phyloP scores from a whole-genome alignment of 1,284 basidiomycete species.

The Apiotrichum veenhuisii region DNA sequence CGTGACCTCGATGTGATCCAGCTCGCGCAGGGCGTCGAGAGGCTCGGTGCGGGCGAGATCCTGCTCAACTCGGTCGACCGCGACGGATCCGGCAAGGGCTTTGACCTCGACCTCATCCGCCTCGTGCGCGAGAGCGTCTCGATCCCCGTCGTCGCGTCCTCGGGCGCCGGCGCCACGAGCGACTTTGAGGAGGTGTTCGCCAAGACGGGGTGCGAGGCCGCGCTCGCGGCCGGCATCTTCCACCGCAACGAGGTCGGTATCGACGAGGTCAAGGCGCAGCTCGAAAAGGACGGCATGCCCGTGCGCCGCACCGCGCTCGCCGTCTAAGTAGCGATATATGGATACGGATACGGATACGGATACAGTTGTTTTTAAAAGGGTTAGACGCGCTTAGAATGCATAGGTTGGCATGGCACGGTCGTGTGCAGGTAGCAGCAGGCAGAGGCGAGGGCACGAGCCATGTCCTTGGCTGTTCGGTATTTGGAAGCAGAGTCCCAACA shows the following conservation, averaged over 20 bases:
- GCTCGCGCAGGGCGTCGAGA: conserved; percentile 81
- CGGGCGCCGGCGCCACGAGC: conserved; percentile 75
- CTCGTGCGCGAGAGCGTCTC: conserved; percentile 71
- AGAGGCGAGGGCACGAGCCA: too few relatives aligned
- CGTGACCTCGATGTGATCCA: conserved; percentile 90
- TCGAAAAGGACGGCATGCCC: conserved; percentile 56
- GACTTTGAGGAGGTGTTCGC: conserved; percentile 87
- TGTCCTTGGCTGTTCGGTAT: too few relatives aligned
- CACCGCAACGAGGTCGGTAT: conserved; percentile 79
- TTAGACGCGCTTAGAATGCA: too few relatives aligned
- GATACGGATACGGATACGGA: too few relatives aligned
- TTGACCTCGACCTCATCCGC: conserved; percentile 78
- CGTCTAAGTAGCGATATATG: too few relatives aligned
- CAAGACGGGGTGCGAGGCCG: conserved; percentile 79
- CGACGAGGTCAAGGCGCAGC: conserved; percentile 62
- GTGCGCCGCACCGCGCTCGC: conserved; percentile 28
- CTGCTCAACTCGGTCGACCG: conserved; percentile 95
- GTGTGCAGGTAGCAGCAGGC: too few relatives aligned
- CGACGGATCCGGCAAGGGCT: conserved; percentile 89
- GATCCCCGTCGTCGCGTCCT: conserved; percentile 93
- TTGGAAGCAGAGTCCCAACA: too few relatives aligned
- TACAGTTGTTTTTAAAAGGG: too few relatives aligned
- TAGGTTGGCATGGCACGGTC: too few relatives aligned
- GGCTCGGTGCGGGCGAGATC: conserved; percentile 90
- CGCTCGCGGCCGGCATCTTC: conserved; percentile 95